Evolutionary conservation across 1,284 basidiomycete genomes (phyloP).

Genomic region (Clitocybe nebularis): DNA sequence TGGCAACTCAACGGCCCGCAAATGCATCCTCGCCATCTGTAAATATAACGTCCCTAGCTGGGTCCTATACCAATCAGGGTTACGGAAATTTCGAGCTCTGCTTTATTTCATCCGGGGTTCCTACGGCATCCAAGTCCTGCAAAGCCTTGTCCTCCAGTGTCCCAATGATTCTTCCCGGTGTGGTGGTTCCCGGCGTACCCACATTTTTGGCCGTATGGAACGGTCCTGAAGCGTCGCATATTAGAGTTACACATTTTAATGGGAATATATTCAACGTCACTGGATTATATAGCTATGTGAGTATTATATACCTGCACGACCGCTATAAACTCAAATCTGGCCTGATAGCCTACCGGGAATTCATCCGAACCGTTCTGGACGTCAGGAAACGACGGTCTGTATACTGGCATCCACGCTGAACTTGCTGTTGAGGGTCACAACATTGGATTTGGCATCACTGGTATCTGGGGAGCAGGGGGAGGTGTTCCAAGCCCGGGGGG

Average conservation of each 20-base stretch:
- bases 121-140: conserved; percentile 12
- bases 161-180: conserved; percentile 16
- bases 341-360: conserved; percentile 9
- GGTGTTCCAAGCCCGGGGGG: conserved; percentile 18
- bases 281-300: conserved; percentile 16
- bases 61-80: conserved; percentile 14
- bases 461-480: conserved; percentile 20
- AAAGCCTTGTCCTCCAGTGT: conserved; percentile 14
- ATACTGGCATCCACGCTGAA: conserved; percentile 9
- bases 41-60: conserved; percentile 14
- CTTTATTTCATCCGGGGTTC: conserved; percentile 4
- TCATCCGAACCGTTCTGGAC: conserved; percentile 14
- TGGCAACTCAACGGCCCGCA: conserved; percentile 14
- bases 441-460: conserved; percentile 17
- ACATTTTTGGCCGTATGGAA: conserved; percentile 21
- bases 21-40: conserved; percentile 12
- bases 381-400: not conserved
- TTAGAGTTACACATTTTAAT: conserved; percentile 19
- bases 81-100: conserved; percentile 18
- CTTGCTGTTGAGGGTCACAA: conserved; percentile 6
- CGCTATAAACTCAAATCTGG: not conserved
- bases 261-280: conserved; percentile 20
- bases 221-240: conserved; percentile 16
- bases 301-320: conserved; percentile 2
- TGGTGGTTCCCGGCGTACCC: conserved; percentile 16